Conservation (phyloP, 768 basidiomycete species). For the Tulasnella sp. region DNA sequence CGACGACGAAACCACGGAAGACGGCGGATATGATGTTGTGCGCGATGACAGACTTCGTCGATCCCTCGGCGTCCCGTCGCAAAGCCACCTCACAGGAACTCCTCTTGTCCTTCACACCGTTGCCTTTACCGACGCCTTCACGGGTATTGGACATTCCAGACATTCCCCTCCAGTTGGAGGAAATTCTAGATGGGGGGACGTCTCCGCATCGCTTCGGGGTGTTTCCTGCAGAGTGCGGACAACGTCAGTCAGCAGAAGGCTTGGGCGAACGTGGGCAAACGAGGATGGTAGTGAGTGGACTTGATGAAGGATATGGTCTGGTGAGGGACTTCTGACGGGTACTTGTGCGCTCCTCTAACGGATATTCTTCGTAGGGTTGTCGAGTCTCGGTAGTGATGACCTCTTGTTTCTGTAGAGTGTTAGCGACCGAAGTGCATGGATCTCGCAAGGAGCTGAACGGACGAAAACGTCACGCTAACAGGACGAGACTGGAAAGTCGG, state of each 20-base stretch:
- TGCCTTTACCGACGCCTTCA: slow-evolving; percentile 64
- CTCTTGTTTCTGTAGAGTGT: not conserved
- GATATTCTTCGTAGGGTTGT: slow-evolving; percentile 79
- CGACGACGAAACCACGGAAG: slow-evolving; percentile 47
- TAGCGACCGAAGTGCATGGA: slow-evolving; percentile 17
- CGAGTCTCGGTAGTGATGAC: slow-evolving; percentile 78
- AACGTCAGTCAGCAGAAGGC: slow-evolving; percentile 60
- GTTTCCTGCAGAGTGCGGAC: slow-evolving; percentile 72
- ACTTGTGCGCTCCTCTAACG: slow-evolving; percentile 70
- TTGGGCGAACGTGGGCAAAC: slow-evolving; percentile 60
- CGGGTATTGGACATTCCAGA: slow-evolving; percentile 83
- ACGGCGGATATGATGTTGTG: slow-evolving; percentile 72
- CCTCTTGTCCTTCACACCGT: slow-evolving; percentile 67
- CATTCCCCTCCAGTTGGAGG: slow-evolving; percentile 87
- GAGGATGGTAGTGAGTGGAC: slow-evolving; percentile 77
- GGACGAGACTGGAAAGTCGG: slow-evolving; percentile 20
- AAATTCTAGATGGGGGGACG: slow-evolving; percentile 78
- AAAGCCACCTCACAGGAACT: slow-evolving; percentile 55
- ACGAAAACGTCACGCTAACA: not conserved
- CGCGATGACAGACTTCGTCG: slow-evolving; percentile 69
- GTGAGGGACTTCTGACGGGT: slow-evolving; percentile 48
- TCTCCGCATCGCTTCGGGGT: slow-evolving; percentile 71
- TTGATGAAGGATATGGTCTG: slow-evolving; percentile 86
- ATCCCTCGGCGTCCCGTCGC: slow-evolving; percentile 55
- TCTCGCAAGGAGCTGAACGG: not conserved